Base-by-base conservation (phyloP, 2,329 filamentous ascomycete species). In the Botrytis fabae region DNA sequence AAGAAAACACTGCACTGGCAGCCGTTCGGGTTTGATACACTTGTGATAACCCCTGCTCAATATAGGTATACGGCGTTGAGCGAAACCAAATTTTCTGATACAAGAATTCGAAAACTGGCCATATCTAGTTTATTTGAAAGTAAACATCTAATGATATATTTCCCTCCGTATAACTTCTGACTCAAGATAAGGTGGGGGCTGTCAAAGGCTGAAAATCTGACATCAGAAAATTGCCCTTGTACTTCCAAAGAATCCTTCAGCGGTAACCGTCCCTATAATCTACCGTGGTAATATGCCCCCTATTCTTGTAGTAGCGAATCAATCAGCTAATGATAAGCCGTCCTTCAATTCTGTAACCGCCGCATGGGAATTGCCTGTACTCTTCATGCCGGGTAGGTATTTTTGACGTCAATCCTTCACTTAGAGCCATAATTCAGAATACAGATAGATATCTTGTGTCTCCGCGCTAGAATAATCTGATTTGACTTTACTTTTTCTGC, bases 221-320 rank as follows among this genome's bases (percentile, higher is more conserved):
- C 28, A 40, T 51, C 8, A n/a, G 25, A 35, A 35, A 35, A 35
- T 20, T 59, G 8, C 16, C 44, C 10, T 22, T 1, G 7, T 66
- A 32, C 35, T 68, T 68, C 35, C 4, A 48, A 68, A 68, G 16
- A 18, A 68, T 57, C 46, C 48, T 68, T 68, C 48, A 9, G 35
- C 8, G 22, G 22, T 40, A 66, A 40, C 25, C 44, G 14, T n/a
- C 22, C 22, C 46, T 51, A 38, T 16, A 40, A 66, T 66, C 32
- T 51, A 38, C 32, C 8, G 7, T 2, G 20, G 32, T 51, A 12
- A 14, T 20, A 35, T 66, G 14, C 28, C 32, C 22, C 64, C 10
- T 54, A 25, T 66, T 14, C 8, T 54, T 5, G 4, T 22, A 46
- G 8, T 51, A 66, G 22, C 63, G 16, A 66, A 66, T 66, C 63